Percentiles rank a stretch among this genome's conserved stretches.
These are phyloP conservation scores for Coemansia sp. DNA, from an alignment of 192 early-diverging fungal species.

Conservation along the genomic window DNA sequence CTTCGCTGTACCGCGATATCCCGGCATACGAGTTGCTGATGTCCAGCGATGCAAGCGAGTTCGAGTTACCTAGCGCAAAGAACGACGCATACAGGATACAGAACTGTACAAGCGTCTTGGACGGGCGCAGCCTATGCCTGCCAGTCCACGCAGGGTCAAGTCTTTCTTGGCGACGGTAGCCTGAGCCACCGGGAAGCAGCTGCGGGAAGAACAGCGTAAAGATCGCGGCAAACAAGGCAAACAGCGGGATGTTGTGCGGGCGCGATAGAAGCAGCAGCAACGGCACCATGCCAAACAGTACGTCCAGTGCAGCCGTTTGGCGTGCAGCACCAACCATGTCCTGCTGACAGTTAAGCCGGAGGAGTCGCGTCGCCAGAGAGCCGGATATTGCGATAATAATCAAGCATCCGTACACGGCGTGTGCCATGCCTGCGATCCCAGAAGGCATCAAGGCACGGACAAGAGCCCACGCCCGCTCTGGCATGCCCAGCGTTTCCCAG, in stretches of 20 bases:
- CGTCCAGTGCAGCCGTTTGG: slow-evolving; percentile 25
- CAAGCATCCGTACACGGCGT: slow-evolving; percentile 18
- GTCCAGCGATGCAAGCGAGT: slow-evolving; percentile 78
- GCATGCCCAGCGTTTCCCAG: slow-evolving; percentile 25
- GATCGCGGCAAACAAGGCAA: slow-evolving; percentile 60
- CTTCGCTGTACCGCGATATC: slow-evolving; percentile 65
- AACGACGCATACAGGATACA: slow-evolving; percentile 62
- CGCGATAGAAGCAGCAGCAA: slow-evolving; percentile 67
- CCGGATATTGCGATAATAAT: neutral
- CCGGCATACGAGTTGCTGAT: slow-evolving; percentile 77
- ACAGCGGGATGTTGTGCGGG: slow-evolving; percentile 65
- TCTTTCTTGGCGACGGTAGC: neutral
- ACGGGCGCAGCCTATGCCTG: slow-evolving; percentile 20
- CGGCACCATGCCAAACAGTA: slow-evolving; percentile 56
- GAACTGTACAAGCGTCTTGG: slow-evolving; percentile 44
- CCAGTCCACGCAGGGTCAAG: neutral
- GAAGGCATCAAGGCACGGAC: slow-evolving; percentile 24
- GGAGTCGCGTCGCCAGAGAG: neutral
- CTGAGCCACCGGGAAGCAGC: neutral
- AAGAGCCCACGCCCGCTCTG: slow-evolving; percentile 4
- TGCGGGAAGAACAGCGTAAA: slow-evolving; percentile 46
- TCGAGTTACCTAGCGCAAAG: slow-evolving; percentile 72
- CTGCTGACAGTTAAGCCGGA: neutral
- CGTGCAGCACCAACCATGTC: neutral
- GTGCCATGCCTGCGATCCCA: slow-evolving; percentile 25